phyloP scores from a whole-genome alignment of 495 filamentous ascomycete genomes.

The Aspergillus panamensis region DNA sequence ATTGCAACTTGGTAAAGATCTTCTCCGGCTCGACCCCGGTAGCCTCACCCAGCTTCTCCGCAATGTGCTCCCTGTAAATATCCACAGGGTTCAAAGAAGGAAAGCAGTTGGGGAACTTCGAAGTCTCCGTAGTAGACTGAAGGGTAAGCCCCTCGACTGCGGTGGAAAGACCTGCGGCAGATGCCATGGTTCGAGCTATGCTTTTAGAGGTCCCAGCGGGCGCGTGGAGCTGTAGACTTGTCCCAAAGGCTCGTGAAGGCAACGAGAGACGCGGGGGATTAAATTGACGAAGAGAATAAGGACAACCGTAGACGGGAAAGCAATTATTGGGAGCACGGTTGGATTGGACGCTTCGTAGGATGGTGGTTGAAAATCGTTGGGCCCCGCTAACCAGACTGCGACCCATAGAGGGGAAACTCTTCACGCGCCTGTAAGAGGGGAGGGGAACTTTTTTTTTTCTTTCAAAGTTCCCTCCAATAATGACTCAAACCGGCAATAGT shows the following conservation, averaged over 20 bases:
- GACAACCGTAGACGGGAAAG: constrained; percentile 15
- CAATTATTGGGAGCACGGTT: constrained; percentile 16
- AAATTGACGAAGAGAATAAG: constrained; percentile 14
- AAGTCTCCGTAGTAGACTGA: constrained; percentile 37
- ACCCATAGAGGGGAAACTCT: constrained; percentile 41
- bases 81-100: constrained; percentile 82
- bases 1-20: constrained; percentile 74
- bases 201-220: constrained; percentile 4
- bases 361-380: constrained; percentile 37
- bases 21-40: constrained; percentile 68
- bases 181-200: constrained; percentile 31
- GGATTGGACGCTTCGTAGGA: constrained; percentile 22
- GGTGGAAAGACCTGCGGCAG: constrained; percentile 30
- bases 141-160: constrained; percentile 41
- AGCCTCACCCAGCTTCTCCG: constrained; percentile 66
- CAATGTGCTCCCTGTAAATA: constrained; percentile 80
- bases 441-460: constrained; percentile 34
- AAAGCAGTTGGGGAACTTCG: constrained; percentile 45
- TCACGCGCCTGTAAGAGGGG: constrained; percentile 1
- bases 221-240: background rate
- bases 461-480: constrained; percentile 3
- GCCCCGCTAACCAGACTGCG: constrained; percentile 44
- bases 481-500: constrained; percentile 31
- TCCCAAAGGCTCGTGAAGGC: constrained; percentile 7
- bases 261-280: constrained; percentile 17